These are phyloP conservation scores for Amanita jacksonii DNA, from an alignment of 768 basidiomycete species.

Conservation along the genomic window DNA sequence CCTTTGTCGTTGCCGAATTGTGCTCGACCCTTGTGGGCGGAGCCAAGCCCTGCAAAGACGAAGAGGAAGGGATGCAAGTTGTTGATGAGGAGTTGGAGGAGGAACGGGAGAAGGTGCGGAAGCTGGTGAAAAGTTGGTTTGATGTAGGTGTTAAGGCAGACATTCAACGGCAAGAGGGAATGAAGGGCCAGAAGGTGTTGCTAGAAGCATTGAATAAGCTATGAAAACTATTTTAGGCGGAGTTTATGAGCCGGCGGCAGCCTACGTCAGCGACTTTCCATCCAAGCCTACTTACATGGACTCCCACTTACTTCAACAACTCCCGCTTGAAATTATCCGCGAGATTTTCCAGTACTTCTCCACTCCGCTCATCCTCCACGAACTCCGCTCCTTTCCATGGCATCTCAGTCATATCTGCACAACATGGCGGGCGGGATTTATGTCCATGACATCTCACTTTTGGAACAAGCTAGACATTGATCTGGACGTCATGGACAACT, in stretches of 20 bases:
- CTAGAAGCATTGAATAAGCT: slow-evolving; percentile 38
- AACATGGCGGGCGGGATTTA: slow-evolving; percentile 1
- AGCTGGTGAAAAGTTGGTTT: slow-evolving; percentile 50
- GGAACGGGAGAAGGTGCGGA: slow-evolving; percentile 29
- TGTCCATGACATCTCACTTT: background rate
- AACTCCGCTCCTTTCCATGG: slow-evolving; percentile 2
- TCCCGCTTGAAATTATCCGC: slow-evolving; percentile 2
- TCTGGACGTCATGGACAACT: background rate
- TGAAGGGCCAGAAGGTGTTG: slow-evolving; percentile 66
- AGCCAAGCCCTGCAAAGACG: slow-evolving; percentile 5
- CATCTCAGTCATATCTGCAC: slow-evolving; percentile 5
- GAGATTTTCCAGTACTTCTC: background rate
- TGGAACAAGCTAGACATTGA: slow-evolving; percentile 4
- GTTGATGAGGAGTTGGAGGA: slow-evolving; percentile 17
- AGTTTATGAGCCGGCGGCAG: no score
- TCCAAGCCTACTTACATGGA: no score
- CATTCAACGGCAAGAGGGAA: slow-evolving; percentile 39
- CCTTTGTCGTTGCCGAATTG: slow-evolving; percentile 69
- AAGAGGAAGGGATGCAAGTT: background rate
- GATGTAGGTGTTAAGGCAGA: slow-evolving; percentile 31
- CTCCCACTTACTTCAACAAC: no score
- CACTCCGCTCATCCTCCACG: background rate
- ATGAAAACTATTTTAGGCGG: no score
- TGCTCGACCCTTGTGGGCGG: slow-evolving; percentile 42
- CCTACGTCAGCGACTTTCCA: no score